phyloP scores from a whole-genome alignment of 2,329 filamentous ascomycete genomes.

The Cladosporium sphaerospermum region DNA sequence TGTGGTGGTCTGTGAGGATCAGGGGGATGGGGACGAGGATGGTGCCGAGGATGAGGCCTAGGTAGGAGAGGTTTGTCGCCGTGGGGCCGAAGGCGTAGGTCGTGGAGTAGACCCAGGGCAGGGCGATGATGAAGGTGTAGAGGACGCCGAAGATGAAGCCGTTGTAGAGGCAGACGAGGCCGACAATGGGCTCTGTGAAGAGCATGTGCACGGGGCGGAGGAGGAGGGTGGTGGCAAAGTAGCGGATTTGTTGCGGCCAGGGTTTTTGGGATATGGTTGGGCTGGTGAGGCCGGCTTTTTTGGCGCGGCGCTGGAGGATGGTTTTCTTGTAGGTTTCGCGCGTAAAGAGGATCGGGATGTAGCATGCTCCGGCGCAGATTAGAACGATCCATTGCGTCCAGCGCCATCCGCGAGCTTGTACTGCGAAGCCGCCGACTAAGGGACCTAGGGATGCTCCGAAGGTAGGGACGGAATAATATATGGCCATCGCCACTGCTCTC shows the following conservation, averaged over 20 bases:
- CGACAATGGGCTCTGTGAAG: slow-evolving; percentile 38
- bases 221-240: slow-evolving; percentile 22
- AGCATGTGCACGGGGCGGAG: slow-evolving; percentile 31
- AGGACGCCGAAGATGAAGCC: slow-evolving; percentile 37
- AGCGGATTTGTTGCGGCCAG: slow-evolving; percentile 11
- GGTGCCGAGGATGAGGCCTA: slow-evolving; percentile 24
- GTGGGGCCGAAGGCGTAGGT: slow-evolving; percentile 25
- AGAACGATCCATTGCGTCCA: slow-evolving; percentile 32
- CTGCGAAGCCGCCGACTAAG: slow-evolving; percentile 32
- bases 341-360: slow-evolving; percentile 24
- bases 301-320: slow-evolving; percentile 26
- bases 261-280: slow-evolving; percentile 1
- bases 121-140: slow-evolving; percentile 39
- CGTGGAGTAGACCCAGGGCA: slow-evolving; percentile 27
- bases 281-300: slow-evolving; percentile 19
- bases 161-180: slow-evolving; percentile 36
- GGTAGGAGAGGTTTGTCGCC: slow-evolving; percentile 30
- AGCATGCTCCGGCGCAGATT: slow-evolving; percentile 27
- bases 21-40: slow-evolving; percentile 21
- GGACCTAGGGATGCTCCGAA: slow-evolving; percentile 29
- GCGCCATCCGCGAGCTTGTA: slow-evolving; percentile 26
- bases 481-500: slow-evolving; percentile 22
- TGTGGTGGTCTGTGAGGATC: slow-evolving; percentile 25
- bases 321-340: slow-evolving; percentile 30
- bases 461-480: slow-evolving; percentile 20